Evolutionary conservation across 2,329 filamentous ascomycete genomes (phyloP), one percentile per base, ranked within the genome.

Genomic region (Parascedosporium putredinis): DNA sequence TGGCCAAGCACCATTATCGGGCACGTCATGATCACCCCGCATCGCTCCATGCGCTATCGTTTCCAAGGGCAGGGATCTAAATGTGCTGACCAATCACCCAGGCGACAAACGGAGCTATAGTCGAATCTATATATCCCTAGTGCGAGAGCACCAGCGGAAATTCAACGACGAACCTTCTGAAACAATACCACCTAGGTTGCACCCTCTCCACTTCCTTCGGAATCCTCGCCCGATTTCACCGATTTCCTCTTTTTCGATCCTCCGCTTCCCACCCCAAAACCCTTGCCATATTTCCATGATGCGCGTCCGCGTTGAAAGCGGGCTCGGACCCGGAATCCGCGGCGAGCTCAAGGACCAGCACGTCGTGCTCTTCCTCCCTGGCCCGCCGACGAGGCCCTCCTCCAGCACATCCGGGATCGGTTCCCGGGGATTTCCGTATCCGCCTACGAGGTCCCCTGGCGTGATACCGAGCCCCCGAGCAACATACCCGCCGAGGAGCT

Each of bases 351-450:
- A 23, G 38, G 38, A 42, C 20, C 38, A 42, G 16, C 38, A 20
- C 23, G n/a, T 76, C 23, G 55, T 77, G 22, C 57, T 75, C 47
- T 53, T 74, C 5, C 55, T 63, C 3, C 65, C 0, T 59, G 55
- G 45, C 54, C 58, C 2, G 60, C 63, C 0, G 59, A 70, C 0
- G 31, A 57, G 0, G 60, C 55, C 2, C 67, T 65, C 49, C 45
- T 69, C 14, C 64, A 68, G 4, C 55, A 57, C 8, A 59, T 77
- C 4, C 59, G 62, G 31, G 52, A 58, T 5, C 54, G 61, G 34
- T 76, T 69, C 50, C 71, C 73, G 0, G 71, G 66, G 5, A 61
- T 78, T n/a, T 51, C 67, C 22, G 58, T 76, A 6, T 57, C 63
- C 14, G 57, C 59, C 27, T 58, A 60, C 10, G 49, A 62, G 14